Base-by-base conservation (phyloP, 495 filamentous ascomycete species). In the Chlorociboria aeruginascens region DNA sequence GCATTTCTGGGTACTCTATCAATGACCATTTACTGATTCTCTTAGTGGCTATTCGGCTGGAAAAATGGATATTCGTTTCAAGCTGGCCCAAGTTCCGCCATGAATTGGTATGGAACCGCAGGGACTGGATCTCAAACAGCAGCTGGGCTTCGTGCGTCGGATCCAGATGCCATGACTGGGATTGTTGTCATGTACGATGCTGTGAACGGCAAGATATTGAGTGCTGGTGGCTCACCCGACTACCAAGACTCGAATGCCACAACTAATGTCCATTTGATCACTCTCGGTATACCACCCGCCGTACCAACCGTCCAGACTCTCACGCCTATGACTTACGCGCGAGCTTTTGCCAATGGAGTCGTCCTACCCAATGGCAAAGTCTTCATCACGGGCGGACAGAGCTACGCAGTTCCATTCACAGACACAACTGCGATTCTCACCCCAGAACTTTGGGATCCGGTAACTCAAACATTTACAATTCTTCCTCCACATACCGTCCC, bases 131-230 rank as follows among this genome's bases (percentile, higher is more conserved):
- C 51, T n/a, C 49, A 58, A 13, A 52, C 44, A 3, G 17, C 30
- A 2, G 74, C 70, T 6, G 71, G 69, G 0, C 45, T 34, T 1
- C 58, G 65, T 7, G 51, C 37, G 7, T 52, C 57, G 1, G 74
- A 79, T 48, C 39, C 46, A 0, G 76, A 82, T 44, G 61, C 74
- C 6, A 79, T 74, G 70, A 64, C 62, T 43, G 72, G 72, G 11
- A 71, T 65, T 43, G 67, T 68, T 4, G 64, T 76, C 45, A 77
- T 78, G 73, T 78, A 69, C 38, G 77, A 81, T 45, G 75, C 75
- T 54, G 56, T 63, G 0, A 58, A 52, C 1, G 77, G 77, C 30
- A 72, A 73, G 51, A 79, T 81, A 11, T 62, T 79, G 2, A 69
- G 69, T 4, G 52, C 67, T 11, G 77, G 77, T 30, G 77, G 77